phyloP scores from a whole-genome alignment of 192 early-diverging fungal species.

The Coemansia sp. region DNA sequence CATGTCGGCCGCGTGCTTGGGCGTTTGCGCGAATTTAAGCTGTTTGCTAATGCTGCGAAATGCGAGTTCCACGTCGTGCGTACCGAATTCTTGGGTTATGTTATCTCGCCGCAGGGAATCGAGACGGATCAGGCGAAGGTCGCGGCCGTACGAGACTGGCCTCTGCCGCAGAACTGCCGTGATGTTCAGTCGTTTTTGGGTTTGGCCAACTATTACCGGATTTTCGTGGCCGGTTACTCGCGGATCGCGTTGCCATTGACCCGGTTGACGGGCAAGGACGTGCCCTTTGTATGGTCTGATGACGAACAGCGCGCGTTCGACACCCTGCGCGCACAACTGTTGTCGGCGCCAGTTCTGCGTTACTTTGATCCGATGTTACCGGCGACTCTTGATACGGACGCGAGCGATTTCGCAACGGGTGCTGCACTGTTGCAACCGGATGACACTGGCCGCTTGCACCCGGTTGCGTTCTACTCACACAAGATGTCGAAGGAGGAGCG shows the following conservation, averaged over 20 bases:
- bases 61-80: slow-evolving; percentile 5
- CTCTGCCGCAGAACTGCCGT: not conserved
- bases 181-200: slow-evolving; percentile 31
- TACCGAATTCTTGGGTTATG: slow-evolving; percentile 3
- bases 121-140: slow-evolving; percentile 5
- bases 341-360: not conserved
- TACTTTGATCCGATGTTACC: slow-evolving; percentile 20
- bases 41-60: not conserved
- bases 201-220: slow-evolving; percentile 1
- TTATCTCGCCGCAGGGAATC: not conserved
- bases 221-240: slow-evolving; percentile 2
- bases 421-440: slow-evolving; percentile 11
- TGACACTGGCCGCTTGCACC: not conserved
- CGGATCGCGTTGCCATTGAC: not conserved
- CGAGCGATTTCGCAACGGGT: slow-evolving; percentile 8
- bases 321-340: not conserved
- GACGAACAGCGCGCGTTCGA: not conserved
- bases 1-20: not conserved
- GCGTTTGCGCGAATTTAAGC: not conserved
- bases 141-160: slow-evolving; percentile 1
- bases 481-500: slow-evolving; percentile 5
- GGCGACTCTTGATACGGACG: slow-evolving; percentile 12
- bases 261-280: slow-evolving; percentile 7
- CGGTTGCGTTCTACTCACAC: slow-evolving; percentile 18
- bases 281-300: not conserved